Percentiles rank a stretch among this genome's conserved stretches.
phyloP scores from a whole-genome alignment of 768 basidiomycete species.

The Psilocybe sp. region DNA sequence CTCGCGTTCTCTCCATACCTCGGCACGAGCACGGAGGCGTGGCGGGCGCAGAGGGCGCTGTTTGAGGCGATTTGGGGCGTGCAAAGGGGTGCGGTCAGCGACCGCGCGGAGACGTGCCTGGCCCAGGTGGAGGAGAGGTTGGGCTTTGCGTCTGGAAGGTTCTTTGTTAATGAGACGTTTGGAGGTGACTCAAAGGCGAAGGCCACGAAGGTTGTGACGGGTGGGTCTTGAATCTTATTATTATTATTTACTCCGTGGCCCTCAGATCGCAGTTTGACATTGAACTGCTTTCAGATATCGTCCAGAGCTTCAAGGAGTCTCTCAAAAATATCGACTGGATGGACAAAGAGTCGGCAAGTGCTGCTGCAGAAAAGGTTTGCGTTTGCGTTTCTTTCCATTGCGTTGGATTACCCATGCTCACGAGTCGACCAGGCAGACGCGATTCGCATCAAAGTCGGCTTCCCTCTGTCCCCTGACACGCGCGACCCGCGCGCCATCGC shows the following conservation, averaged over 20 bases:
- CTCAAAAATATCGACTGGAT: conserved; percentile 84
- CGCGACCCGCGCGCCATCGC: conserved; percentile 63
- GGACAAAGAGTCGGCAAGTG: conserved; percentile 77
- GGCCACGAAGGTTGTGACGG: conserved; percentile 79
- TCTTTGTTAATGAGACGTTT: conserved; percentile 86
- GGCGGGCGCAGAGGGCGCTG: conserved; percentile 71
- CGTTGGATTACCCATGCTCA: conserved; percentile 8
- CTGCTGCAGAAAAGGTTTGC: conserved; percentile 79
- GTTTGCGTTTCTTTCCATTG: not conserved
- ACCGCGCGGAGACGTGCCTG: conserved; percentile 84
- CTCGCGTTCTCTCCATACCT: conserved; percentile 67
- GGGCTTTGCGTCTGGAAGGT: conserved; percentile 88
- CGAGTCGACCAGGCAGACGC: conserved; percentile 58
- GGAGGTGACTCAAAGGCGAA: conserved; percentile 74
- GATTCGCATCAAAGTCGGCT: conserved; percentile 90
- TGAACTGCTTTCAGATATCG: conserved; percentile 50
- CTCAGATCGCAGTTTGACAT: not conserved
- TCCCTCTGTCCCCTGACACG: conserved; percentile 85
- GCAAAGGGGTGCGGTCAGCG: conserved; percentile 81
- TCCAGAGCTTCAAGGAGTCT: conserved; percentile 79
- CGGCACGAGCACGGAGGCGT: conserved; percentile 71
- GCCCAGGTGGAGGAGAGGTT: conserved; percentile 65
- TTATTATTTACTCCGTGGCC: not conserved
- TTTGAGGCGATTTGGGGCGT: conserved; percentile 76
- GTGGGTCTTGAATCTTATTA: no score